phyloP scores from a whole-genome alignment of 768 basidiomycete genomes.

The Leccinum broughii region DNA sequence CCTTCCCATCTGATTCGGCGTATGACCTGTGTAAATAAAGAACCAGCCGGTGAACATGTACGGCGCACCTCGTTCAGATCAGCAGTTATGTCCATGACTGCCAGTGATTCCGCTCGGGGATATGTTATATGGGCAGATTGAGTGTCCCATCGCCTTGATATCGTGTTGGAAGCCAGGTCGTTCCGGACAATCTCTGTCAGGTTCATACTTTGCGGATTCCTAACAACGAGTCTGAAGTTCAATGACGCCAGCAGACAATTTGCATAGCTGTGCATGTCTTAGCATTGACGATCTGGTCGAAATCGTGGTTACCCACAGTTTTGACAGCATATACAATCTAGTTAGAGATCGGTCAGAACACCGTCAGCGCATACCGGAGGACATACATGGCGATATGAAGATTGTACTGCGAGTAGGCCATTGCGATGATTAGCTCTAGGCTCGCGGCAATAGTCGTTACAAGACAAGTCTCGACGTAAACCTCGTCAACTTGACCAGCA shows the following conservation, averaged over 20 bases:
- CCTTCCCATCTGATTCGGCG: background rate
- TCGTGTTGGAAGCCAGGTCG: background rate
- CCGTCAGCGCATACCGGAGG: background rate
- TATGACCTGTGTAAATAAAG: background rate
- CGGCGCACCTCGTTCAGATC: background rate
- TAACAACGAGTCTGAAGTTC: slow-evolving; percentile 7
- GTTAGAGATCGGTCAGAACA: no score
- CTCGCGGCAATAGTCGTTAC: slow-evolving; percentile 20
- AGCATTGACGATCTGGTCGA: background rate
- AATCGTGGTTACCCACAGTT: slow-evolving; percentile 2
- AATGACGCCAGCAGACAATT: slow-evolving; percentile 14
- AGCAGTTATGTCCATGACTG: background rate
- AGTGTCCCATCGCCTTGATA: background rate
- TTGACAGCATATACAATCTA: slow-evolving; percentile 5
- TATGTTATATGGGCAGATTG: background rate
- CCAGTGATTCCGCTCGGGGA: background rate
- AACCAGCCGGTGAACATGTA: background rate
- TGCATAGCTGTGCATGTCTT: slow-evolving; percentile 11
- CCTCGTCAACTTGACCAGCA: slow-evolving; percentile 15
- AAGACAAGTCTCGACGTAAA: slow-evolving; percentile 27
- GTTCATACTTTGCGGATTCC: background rate
- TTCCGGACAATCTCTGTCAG: background rate
- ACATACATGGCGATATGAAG: slow-evolving; percentile 25
- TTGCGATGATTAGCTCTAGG: slow-evolving; percentile 19
- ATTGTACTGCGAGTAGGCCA: background rate